Percentiles rank a stretch among this genome's conserved stretches.
These are phyloP conservation scores for Candida dajiaensis DNA, from an alignment of 805 yeast species.

Conservation along the genomic window DNA sequence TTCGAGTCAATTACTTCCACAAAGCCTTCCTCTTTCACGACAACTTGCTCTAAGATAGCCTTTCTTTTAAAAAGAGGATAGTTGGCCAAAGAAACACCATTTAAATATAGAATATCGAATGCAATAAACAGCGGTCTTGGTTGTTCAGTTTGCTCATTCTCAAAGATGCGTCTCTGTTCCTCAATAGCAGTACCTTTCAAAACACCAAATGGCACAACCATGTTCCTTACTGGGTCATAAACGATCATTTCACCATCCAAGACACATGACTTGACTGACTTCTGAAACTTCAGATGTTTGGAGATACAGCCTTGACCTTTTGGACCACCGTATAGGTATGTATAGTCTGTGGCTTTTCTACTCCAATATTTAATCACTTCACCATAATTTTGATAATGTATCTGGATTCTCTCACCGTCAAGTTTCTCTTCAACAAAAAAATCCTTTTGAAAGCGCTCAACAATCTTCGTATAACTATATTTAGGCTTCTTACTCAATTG, in stretches of 20 bases:
- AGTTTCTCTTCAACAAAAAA: conserved; percentile 84
- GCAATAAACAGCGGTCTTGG: conserved; percentile 53
- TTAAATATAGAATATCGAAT: conserved; percentile 69
- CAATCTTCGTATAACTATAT: conserved; percentile 43
- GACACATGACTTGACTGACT: conserved; percentile 30
- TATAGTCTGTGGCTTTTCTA: conserved; percentile 68
- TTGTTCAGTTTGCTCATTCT: conserved; percentile 24
- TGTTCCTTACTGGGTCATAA: conserved; percentile 54
- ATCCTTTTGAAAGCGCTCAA: conserved; percentile 36
- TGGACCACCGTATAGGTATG: conserved; percentile 59
- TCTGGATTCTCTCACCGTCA: conserved; percentile 86
- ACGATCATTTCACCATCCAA: conserved; percentile 95
- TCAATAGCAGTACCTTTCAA: conserved; percentile 65
- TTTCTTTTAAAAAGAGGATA: conserved; percentile 53
- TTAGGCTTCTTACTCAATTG: conserved; percentile 61
- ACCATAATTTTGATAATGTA: conserved; percentile 55
- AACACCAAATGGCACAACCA: conserved; percentile 73
- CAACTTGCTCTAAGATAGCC: conserved; percentile 37
- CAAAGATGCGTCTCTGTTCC: conserved; percentile 34
- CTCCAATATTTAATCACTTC: conserved; percentile 34
- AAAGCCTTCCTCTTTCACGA: conserved; percentile 33
- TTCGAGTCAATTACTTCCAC: conserved; percentile 43
- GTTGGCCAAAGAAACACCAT: conserved; percentile 56
- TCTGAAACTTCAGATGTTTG: conserved; percentile 36
- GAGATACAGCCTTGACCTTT: conserved; percentile 48